Evolutionary conservation across 2,329 filamentous ascomycete species (phyloP), one percentile per base, ranked within the genome.

Genomic region (Hymenoscyphus occultus): DNA sequence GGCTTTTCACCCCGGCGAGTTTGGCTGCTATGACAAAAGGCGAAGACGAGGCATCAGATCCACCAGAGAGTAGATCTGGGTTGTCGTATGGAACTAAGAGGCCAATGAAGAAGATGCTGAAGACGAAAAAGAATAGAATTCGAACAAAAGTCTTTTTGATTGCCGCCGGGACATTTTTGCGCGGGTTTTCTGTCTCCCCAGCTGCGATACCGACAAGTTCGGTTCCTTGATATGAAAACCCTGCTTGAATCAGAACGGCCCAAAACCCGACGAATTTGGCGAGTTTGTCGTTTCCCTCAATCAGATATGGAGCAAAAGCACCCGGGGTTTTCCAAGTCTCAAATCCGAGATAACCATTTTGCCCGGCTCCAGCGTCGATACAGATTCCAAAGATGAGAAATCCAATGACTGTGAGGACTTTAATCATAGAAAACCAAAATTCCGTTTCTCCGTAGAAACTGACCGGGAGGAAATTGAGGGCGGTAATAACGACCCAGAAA

Each of bases 181-280:
- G 83, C 5, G 90, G 91, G 74, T 92, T 86, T 59, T 84, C 83
- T 7, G 89, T 89, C 78, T 94, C 91, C 66, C 90, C 90, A 4
- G 90, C 90, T n/a, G 88, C 89, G 59, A 94, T 86, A 67, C 87
- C 90, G 9, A 92, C 90, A 16, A 92, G 83, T 77, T 93, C 91
- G 2, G 89, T 86, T 54, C 90, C 90, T 75, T 90, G 87, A 77
- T 85, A 91, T 22, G 84, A 84, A 75, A 91, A 90, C n/a, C 84
- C 86, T 28, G 88, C 88, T 61, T 86, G 86, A 69, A 90, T 84
- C 51, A 91, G 78, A 16, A 88, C 86, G 39, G 85, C 82, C 86
- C 87, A 90, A 79, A 90, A 90, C 12, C 85, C 87, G 61, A 90
- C 83, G 67, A 90, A 90, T 74, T 86, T 86, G 56, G 85, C 87